These are phyloP conservation scores for Hysterangium stoloniferum DNA, from an alignment of 768 basidiomycete species.

Conservation along the genomic window DNA sequence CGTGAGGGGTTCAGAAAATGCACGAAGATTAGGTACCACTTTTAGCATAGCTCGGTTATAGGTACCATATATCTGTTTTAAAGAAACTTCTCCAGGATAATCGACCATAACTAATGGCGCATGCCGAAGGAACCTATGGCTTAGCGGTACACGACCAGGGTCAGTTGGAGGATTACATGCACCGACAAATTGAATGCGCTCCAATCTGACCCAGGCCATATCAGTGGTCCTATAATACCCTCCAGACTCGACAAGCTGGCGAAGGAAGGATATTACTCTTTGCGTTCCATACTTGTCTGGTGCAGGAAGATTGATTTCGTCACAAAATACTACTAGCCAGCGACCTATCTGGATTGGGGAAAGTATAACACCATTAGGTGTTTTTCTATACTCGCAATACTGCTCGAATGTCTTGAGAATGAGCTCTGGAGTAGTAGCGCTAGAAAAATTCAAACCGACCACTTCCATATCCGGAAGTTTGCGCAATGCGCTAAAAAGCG, in stretches of 20 bases:
- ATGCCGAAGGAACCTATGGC: conserved; percentile 94
- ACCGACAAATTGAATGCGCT: conserved; percentile 99
- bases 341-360: conserved; percentile 92
- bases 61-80: conserved; percentile 98
- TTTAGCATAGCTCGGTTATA: conserved; percentile 96
- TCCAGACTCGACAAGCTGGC: conserved; percentile 89
- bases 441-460: conserved; percentile 98
- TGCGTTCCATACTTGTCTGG: conserved; percentile 98
- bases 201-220: conserved; percentile 95
- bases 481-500: conserved; percentile 92
- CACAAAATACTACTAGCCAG: conserved; percentile 99
- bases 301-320: conserved; percentile 97
- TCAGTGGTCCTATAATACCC: conserved; percentile 94
- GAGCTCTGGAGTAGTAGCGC: conserved; percentile 95
- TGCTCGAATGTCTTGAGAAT: conserved; percentile 99
- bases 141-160: conserved; percentile 97
- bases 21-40: conserved; percentile 86
- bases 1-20: conserved; percentile 90
- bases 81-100: conserved; percentile 92
- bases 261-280: conserved; percentile 95
- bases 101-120: conserved; percentile 98
- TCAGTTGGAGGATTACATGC: conserved; percentile 99
- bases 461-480: conserved; percentile 99
- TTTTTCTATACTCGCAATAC: conserved; percentile 98
- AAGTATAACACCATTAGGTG: conserved; percentile 94